Conservation (phyloP, 192 early-diverging fungal species). For the Phycomyces nitens region DNA sequence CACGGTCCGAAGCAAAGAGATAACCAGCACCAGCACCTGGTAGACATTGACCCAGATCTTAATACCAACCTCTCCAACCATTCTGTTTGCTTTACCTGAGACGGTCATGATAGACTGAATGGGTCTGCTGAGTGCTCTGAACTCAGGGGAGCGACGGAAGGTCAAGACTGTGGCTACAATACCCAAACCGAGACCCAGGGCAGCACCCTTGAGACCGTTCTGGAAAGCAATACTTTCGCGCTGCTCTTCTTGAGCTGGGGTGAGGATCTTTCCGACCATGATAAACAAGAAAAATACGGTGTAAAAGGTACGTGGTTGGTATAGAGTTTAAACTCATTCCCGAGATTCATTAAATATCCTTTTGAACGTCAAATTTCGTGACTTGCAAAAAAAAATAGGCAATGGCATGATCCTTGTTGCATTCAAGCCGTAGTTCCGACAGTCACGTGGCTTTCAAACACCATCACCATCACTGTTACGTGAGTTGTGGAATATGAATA, state of each 20-base stretch:
- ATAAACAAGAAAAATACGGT: background rate
- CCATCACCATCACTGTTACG: background rate
- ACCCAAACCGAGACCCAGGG: slow-evolving; percentile 38
- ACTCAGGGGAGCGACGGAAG: slow-evolving; percentile 29
- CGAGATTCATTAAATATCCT: too few relatives aligned
- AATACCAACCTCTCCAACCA: background rate
- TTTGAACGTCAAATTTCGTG: background rate
- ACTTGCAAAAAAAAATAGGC: background rate
- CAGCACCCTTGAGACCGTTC: slow-evolving; percentile 34
- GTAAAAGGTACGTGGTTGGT: too few relatives aligned
- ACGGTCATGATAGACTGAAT: slow-evolving; percentile 34
- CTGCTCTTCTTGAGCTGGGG: slow-evolving; percentile 25
- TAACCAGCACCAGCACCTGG: slow-evolving; percentile 32
- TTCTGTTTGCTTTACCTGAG: slow-evolving; percentile 21
- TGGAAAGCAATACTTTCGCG: slow-evolving; percentile 19
- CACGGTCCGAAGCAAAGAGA: slow-evolving; percentile 36
- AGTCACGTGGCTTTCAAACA: background rate
- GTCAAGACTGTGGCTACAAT: slow-evolving; percentile 31
- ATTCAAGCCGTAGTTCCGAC: background rate
- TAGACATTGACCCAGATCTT: slow-evolving; percentile 6
- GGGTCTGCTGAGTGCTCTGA: slow-evolving; percentile 28
- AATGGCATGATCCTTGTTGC: slow-evolving; percentile 2
- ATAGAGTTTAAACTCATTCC: too few relatives aligned
- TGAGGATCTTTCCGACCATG: background rate
- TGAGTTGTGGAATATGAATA: too few relatives aligned